phyloP scores from a whole-genome alignment of 805 yeast species.

The Yarrowia sp. region DNA sequence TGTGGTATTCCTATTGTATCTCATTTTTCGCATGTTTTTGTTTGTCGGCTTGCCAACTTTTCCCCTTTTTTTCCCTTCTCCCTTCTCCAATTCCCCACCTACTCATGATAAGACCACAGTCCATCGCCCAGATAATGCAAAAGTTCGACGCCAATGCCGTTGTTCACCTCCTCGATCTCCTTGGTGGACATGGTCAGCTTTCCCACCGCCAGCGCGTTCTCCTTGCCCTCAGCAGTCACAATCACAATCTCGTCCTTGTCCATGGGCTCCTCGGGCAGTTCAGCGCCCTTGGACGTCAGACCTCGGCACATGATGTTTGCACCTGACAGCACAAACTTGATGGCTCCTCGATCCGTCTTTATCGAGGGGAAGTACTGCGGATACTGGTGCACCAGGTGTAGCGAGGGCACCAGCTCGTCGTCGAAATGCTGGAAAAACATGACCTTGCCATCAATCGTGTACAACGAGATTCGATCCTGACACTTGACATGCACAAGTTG shows the following conservation, averaged over 20 bases:
- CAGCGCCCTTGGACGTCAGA: constrained; percentile 81
- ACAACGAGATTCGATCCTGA: constrained; percentile 85
- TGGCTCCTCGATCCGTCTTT: constrained; percentile 94
- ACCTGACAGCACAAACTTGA: constrained; percentile 92
- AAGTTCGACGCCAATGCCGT: constrained; percentile 88
- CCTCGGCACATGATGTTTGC: constrained; percentile 98
- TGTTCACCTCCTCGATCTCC: constrained; percentile 80
- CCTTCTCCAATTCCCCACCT: neutral
- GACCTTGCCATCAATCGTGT: constrained; percentile 73
- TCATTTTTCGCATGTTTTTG: no score
- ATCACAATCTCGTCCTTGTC: constrained; percentile 76
- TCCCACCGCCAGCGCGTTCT: constrained; percentile 90
- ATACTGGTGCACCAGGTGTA: constrained; percentile 56
- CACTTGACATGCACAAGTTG: constrained; percentile 82
- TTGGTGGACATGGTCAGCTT: constrained; percentile 84
- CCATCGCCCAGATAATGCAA: constrained; percentile 89
- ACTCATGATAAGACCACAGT: constrained; percentile 50
- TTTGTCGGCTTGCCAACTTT: neutral
- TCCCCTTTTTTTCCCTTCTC: neutral
- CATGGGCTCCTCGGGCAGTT: constrained; percentile 74
- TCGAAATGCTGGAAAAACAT: constrained; percentile 82
- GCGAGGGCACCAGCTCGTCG: constrained; percentile 75
- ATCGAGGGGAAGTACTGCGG: constrained; percentile 86
- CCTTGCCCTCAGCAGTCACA: constrained; percentile 92
- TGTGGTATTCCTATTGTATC: no score